A percentile compares a stretch with the other conserved stretches of the same genome.
phyloP scores from a whole-genome alignment of 73 alveolate genomes.

The Tetrahymena borealis region DNA sequence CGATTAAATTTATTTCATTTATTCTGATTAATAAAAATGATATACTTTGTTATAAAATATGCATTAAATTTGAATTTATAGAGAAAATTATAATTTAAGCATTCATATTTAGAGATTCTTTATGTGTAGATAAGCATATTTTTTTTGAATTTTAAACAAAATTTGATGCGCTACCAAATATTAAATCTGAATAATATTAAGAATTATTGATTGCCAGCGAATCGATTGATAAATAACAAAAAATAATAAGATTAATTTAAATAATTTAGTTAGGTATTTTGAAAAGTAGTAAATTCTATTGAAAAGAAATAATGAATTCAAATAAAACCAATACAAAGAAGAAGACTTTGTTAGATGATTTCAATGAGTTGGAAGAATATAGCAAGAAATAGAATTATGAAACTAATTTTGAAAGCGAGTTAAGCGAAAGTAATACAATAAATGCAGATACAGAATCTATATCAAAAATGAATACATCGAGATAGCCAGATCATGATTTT shows the following conservation, averaged over 20 bases:
- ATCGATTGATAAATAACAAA: too few relatives aligned
- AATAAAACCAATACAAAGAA: neutral
- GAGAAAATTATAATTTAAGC: too few relatives aligned
- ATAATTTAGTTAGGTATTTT: neutral
- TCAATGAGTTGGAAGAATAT: neutral
- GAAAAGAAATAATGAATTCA: neutral
- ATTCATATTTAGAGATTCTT: neutral
- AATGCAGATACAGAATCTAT: neutral
- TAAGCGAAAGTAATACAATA: neutral
- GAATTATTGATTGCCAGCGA: neutral
- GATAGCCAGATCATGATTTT: neutral
- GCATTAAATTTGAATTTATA: too few relatives aligned
- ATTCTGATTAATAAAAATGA: too few relatives aligned
- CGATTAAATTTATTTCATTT: too few relatives aligned
- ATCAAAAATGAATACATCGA: neutral
- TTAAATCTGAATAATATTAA: neutral
- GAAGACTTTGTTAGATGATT: neutral
- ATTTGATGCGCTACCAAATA: neutral
- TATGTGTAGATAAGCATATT: neutral
- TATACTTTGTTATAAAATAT: too few relatives aligned
- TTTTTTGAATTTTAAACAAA: neutral
- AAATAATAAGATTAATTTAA: neutral
- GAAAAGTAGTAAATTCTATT: neutral
- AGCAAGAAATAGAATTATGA: neutral
- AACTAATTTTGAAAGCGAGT: neutral